phyloP scores from a whole-genome alignment of 192 early-diverging fungal species.

The Lobosporangium transversale region DNA sequence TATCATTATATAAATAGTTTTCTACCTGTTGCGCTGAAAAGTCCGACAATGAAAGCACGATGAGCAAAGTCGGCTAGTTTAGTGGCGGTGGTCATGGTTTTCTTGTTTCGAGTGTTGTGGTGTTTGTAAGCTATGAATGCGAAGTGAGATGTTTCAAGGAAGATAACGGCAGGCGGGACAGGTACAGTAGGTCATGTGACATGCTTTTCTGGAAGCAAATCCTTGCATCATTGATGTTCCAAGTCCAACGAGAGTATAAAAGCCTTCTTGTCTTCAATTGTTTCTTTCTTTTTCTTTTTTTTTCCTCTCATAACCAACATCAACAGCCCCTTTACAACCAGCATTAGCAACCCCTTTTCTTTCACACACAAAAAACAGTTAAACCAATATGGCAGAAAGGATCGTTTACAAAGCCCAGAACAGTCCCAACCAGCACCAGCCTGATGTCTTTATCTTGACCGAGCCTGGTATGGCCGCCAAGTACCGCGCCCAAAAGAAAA shows the following conservation, averaged over 20 bases:
- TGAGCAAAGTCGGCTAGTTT: slow-evolving; percentile 44
- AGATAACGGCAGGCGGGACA: not conserved
- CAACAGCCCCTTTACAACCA: no score
- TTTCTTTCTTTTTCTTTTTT: no score
- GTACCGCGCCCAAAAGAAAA: slow-evolving; percentile 34
- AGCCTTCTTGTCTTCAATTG: no score
- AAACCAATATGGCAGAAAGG: slow-evolving; percentile 37
- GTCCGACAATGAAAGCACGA: slow-evolving; percentile 41
- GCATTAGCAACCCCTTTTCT: no score
- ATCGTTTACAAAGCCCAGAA: slow-evolving; percentile 44
- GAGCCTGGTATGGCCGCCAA: slow-evolving; percentile 45
- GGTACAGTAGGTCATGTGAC: not conserved
- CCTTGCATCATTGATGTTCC: no score
- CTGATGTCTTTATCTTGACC: slow-evolving; percentile 44
- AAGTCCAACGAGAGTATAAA: no score
- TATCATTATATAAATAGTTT: no score
- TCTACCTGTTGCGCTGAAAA: slow-evolving; percentile 51
- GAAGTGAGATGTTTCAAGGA: not conserved
- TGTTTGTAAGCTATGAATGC: no score
- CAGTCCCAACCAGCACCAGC: slow-evolving; percentile 24
- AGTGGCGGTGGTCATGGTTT: slow-evolving; percentile 31
- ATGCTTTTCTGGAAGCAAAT: no score
- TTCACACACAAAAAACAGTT: no score
- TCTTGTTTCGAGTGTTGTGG: slow-evolving; percentile 3
- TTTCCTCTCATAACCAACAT: no score